A percentile compares a stretch with the other conserved stretches of the same genome.
phyloP scores from a whole-genome alignment of 2,329 filamentous ascomycete genomes.

The Paraconiothyrium sp. region DNA sequence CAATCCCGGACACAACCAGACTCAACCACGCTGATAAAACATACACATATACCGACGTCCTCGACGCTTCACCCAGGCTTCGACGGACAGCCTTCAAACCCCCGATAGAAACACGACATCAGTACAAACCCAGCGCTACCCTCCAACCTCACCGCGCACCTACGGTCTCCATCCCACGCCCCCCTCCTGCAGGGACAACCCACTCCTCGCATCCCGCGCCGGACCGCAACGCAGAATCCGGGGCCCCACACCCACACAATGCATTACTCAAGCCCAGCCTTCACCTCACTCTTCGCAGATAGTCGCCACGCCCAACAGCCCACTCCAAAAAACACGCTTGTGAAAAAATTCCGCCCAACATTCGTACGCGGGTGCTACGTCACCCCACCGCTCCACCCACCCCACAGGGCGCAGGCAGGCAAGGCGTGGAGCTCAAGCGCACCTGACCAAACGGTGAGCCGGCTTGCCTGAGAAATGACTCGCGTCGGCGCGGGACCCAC shows the following conservation, averaged over 20 bases:
- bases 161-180: too few relatives aligned
- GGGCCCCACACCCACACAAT: background rate
- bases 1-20: too few relatives aligned
- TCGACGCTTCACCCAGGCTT: too few relatives aligned
- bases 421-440: background rate
- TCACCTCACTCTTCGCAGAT: background rate
- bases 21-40: too few relatives aligned
- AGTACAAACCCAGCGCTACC: too few relatives aligned
- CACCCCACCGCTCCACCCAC: background rate
- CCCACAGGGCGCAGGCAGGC: background rate
- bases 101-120: too few relatives aligned
- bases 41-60: too few relatives aligned
- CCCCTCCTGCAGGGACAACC: too few relatives aligned
- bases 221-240: background rate
- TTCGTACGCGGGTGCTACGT: background rate
- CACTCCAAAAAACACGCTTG: background rate
- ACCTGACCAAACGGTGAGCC: constrained; percentile 1
- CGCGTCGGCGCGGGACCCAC: background rate
- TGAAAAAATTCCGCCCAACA: background rate
- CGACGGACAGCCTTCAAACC: too few relatives aligned
- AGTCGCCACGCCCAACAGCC: background rate
- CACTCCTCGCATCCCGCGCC: too few relatives aligned
- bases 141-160: too few relatives aligned
- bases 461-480: constrained; percentile 6
- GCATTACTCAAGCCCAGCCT: background rate